A percentile compares a stretch with the other conserved stretches of the same genome.
Conservation (phyloP, 352 stramenopile species). For the Pythium brassicae region DNA sequence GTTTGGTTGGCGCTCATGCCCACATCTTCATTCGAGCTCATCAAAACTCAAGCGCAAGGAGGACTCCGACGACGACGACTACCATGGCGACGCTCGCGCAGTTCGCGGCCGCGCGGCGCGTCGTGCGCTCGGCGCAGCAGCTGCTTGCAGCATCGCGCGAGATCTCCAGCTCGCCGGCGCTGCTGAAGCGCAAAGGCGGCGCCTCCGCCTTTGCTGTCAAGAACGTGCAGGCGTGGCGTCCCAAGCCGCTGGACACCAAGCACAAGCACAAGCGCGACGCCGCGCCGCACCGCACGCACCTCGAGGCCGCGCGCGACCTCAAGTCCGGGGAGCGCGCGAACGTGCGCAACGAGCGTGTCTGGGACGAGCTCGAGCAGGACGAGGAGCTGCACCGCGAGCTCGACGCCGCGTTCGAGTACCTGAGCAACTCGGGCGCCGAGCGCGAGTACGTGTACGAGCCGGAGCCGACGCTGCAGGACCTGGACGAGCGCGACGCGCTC, state of each 20-base stretch:
- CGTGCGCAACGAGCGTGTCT: slow-evolving; percentile 44
- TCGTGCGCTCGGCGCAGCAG: slow-evolving; percentile 1
- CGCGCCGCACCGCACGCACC: slow-evolving; percentile 48
- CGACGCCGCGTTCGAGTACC: slow-evolving; percentile 66
- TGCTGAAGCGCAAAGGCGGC: slow-evolving; percentile 66
- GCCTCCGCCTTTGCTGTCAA: slow-evolving; percentile 64
- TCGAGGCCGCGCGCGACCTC: slow-evolving; percentile 43
- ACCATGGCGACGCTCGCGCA: slow-evolving; percentile 26
- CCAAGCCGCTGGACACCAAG: slow-evolving; percentile 52
- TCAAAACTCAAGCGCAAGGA: too few relatives aligned
- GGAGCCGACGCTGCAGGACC: slow-evolving; percentile 51
- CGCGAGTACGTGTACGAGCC: slow-evolving; percentile 67
- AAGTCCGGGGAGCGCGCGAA: slow-evolving; percentile 32
- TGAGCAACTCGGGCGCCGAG: slow-evolving; percentile 54
- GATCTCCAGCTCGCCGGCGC: slow-evolving; percentile 37
- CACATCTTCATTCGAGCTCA: too few relatives aligned
- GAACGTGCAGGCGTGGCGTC: slow-evolving; percentile 38
- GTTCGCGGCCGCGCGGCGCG: slow-evolving; percentile 19
- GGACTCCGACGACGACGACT: neutral
- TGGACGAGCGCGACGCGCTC: slow-evolving; percentile 63
- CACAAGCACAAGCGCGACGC: slow-evolving; percentile 66
- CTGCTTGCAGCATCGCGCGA: slow-evolving; percentile 3
- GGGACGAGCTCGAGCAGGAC: slow-evolving; percentile 54
- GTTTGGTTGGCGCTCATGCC: too few relatives aligned
- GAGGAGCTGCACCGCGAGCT: slow-evolving; percentile 56